These are phyloP conservation scores for Persicaria tinctoria DNA, from an alignment of 148 eudicot species.

Conservation along the genomic window DNA sequence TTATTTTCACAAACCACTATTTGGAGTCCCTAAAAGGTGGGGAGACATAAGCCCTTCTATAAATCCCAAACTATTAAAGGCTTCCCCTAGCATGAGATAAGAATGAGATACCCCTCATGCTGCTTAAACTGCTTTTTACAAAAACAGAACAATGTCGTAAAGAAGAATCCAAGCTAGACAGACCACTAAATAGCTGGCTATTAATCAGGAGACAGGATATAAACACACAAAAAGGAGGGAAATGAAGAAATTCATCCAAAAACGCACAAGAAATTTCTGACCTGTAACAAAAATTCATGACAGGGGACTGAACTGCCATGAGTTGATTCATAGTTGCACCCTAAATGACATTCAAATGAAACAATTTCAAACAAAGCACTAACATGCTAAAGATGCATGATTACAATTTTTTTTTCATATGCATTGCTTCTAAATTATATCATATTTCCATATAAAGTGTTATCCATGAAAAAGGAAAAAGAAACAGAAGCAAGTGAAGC, in stretches of 20 bases:
- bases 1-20: too few species aligned
- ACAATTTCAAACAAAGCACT: conserved; percentile 12
- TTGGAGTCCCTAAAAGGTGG: background rate
- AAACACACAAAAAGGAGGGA: background rate
- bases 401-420: background rate
- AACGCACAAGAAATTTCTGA: conserved; percentile 17
- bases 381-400: background rate
- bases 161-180: background rate
- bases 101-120: background rate
- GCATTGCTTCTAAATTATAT: background rate
- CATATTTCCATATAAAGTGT: background rate
- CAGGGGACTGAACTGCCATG: conserved; percentile 22
- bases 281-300: conserved; percentile 40
- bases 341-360: conserved; percentile 25
- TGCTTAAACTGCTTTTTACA: background rate
- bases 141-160: background rate
- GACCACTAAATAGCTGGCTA: background rate
- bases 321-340: conserved; percentile 20
- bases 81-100: background rate
- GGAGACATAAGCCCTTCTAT: background rate
- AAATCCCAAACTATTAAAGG: background rate
- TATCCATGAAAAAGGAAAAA: background rate
- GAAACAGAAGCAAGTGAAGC: background rate
- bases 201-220: background rate
- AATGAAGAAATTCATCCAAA: conserved; percentile 6